These are phyloP conservation scores for Polyporus tsugae DNA, from an alignment of 1,284 basidiomycete species.

Conservation along the genomic window DNA sequence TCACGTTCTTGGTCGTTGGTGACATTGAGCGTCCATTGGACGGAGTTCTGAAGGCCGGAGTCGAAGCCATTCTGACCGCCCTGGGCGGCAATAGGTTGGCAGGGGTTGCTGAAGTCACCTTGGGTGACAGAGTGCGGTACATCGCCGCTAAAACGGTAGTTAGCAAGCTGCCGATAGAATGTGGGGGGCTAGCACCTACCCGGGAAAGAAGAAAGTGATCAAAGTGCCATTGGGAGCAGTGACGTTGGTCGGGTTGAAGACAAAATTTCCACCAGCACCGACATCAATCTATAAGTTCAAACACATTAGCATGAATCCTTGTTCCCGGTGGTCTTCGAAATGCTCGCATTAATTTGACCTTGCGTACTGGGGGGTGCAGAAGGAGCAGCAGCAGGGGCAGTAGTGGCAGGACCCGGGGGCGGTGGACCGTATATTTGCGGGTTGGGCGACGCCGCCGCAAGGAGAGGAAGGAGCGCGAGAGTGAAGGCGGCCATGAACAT, in stretches of 20 bases:
- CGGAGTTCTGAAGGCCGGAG: slow-evolving; percentile 52
- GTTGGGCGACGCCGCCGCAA: slow-evolving; percentile 43
- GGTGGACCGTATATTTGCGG: slow-evolving; percentile 48
- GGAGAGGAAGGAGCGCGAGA: slow-evolving; percentile 43
- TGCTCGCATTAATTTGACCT: slow-evolving; percentile 54
- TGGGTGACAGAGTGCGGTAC: slow-evolving; percentile 63
- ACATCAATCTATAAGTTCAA: slow-evolving; percentile 52
- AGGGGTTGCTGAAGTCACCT: slow-evolving; percentile 57
- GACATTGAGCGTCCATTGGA: slow-evolving; percentile 58
- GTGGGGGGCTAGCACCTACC: slow-evolving; percentile 47
- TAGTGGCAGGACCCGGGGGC: slow-evolving; percentile 35
- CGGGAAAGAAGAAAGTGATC: slow-evolving; percentile 63
- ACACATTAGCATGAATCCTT: background rate
- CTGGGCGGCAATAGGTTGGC: slow-evolving; percentile 53
- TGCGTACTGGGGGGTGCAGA: slow-evolving; percentile 52
- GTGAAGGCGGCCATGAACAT: slow-evolving; percentile 36
- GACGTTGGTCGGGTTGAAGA: slow-evolving; percentile 55
- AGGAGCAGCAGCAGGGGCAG: slow-evolving; percentile 43
- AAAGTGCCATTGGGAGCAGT: slow-evolving; percentile 56
- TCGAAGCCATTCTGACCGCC: slow-evolving; percentile 56
- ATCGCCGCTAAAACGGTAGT: slow-evolving; percentile 15
- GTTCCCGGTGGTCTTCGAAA: background rate
- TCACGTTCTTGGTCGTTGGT: slow-evolving; percentile 57
- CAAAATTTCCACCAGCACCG: slow-evolving; percentile 47
- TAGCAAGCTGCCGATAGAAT: background rate